phyloP scores from a whole-genome alignment of 2,329 filamentous ascomycete genomes.

The Trichoderma guizhouense region DNA sequence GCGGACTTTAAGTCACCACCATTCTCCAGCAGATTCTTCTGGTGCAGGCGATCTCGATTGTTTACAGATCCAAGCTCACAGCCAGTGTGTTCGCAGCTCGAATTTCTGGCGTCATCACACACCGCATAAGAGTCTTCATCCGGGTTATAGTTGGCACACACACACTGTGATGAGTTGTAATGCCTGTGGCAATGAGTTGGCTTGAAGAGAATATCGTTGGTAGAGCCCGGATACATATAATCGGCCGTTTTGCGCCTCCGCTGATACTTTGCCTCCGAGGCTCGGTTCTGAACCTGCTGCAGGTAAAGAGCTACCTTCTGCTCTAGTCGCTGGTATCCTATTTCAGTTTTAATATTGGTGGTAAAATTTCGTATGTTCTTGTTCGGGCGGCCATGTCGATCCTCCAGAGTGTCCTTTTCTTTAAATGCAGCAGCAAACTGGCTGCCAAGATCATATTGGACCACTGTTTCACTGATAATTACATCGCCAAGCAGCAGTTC shows the following conservation, averaged over 20 bases:
- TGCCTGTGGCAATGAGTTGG: neutral
- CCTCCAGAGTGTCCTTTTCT: neutral
- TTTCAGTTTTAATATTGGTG: neutral
- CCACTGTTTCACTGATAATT: neutral
- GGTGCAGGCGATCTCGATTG: neutral
- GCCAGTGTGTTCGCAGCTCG: accelerated
- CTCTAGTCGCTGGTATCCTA: neutral
- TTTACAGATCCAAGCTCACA: accelerated
- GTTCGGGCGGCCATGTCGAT: accelerated
- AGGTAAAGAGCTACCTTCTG: neutral
- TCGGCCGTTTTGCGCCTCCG: neutral
- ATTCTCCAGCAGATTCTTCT: accelerated
- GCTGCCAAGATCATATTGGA: neutral
- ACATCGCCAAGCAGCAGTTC: neutral
- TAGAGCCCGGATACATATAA: neutral
- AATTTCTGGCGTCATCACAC: neutral
- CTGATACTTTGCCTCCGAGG: neutral
- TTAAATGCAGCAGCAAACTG: accelerated
- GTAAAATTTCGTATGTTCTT: neutral
- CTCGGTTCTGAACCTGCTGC: accelerated
- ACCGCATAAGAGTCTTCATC: accelerated
- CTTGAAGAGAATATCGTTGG: neutral
- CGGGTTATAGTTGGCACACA: neutral
- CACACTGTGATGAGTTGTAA: neutral
- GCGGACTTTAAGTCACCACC: neutral